Evolutionary conservation across 1,284 basidiomycete genomes (phyloP).

Genomic region (Takashimella tepidaria): DNA sequence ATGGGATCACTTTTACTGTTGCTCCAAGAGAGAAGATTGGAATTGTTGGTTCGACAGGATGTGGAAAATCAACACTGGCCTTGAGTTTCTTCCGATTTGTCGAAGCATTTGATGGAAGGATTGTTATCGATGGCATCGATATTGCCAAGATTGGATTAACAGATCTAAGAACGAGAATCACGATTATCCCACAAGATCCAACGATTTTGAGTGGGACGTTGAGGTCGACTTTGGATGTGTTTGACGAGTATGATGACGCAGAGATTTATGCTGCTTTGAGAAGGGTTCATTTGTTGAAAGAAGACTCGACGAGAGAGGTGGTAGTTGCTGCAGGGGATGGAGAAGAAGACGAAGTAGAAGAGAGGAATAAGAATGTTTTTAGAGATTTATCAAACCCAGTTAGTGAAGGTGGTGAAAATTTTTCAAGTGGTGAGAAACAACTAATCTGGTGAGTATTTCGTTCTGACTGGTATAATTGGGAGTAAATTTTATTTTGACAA

Average conservation of each 20-base stretch:
- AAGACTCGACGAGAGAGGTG: slow-evolving; percentile 41
- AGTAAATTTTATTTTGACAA: no score
- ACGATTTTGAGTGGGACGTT: slow-evolving; percentile 81
- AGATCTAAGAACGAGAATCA: slow-evolving; percentile 69
- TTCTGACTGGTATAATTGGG: no score
- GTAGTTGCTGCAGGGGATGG: slow-evolving; percentile 49
- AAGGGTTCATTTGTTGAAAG: slow-evolving; percentile 71
- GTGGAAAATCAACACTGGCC: slow-evolving; percentile 71
- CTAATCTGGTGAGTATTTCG: slow-evolving; percentile 54
- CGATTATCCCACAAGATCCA: slow-evolving; percentile 94
- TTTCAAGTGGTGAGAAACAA: slow-evolving; percentile 83
- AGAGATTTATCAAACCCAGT: slow-evolving; percentile 76
- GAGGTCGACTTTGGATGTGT: slow-evolving; percentile 85
- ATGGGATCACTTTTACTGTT: slow-evolving; percentile 72
- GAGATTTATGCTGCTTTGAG: slow-evolving; percentile 85
- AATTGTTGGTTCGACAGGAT: slow-evolving; percentile 81
- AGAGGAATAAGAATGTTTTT: slow-evolving; percentile 77
- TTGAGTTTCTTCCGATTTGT: slow-evolving; percentile 94
- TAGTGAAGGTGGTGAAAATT: slow-evolving; percentile 70
- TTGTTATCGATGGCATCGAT: slow-evolving; percentile 78
- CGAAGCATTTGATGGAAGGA: slow-evolving; percentile 74
- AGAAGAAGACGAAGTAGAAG: slow-evolving; percentile 50
- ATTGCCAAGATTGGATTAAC: slow-evolving; percentile 80
- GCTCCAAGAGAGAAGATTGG: slow-evolving; percentile 67
- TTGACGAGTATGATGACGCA: slow-evolving; percentile 75